Evolutionary conservation across 768 basidiomycete species (phyloP), one percentile per base, ranked within the genome.

Genomic region (Mycena polygramma): DNA sequence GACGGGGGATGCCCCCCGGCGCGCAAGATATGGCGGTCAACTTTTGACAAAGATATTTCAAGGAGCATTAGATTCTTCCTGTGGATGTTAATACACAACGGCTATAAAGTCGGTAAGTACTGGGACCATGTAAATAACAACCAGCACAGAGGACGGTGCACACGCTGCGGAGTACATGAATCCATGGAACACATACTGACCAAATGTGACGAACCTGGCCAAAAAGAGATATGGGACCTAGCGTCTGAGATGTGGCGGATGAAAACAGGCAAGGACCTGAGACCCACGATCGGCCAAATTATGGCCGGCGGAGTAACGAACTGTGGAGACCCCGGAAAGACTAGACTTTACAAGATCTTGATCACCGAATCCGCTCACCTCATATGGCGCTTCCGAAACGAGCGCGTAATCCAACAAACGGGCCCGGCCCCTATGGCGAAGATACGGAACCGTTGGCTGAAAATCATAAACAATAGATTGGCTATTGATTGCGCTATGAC

Each of bases 31-130:
- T n/a, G n/a, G n/a, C n/a, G n/a, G n/a, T n/a, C n/a, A n/a, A 75
- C 57, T 10, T 4, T 53, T 2, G 46, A 71, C 49, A 64, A 63
- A 19, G 67, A 69, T 54, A 61, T 75, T 0, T 58, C 69, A 0
- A 26, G 66, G 20, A 70, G 70, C 15, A 73, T 73, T 9, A 24
- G 66, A 9, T 63, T 71, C 58, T 75, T 75, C 70, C 60, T 73
- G 22, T 76, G 74, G 75, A 77, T 68, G 58, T 39, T 64, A 19
- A 39, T 75, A 26, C 74, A 77, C 57, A 72, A 71, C 52, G 73
- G 66, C 20, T 76, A 76, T 51, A 76, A 70, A 55, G 55, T 76
- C 0, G 75, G 75, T 4, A 4, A 54, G 7, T 70, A 71, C 20
- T 76, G 74, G 74, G 20, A 57, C 4, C 57, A 71, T 8, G 64